Conservation (phyloP, 202 grass and related monocot genomes). For the Carex arenaria region DNA sequence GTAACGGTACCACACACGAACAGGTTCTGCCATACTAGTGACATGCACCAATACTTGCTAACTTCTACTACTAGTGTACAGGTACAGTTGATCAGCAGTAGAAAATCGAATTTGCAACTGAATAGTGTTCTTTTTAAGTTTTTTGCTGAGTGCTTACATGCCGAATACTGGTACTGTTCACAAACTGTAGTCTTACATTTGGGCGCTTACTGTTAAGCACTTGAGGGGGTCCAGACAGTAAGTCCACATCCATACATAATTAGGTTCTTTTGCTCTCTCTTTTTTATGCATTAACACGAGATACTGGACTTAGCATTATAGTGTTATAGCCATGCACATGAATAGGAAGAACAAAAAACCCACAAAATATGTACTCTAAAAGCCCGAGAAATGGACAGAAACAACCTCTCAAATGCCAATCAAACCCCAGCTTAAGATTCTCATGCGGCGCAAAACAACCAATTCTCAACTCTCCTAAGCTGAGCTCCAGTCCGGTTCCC, state of each 20-base stretch:
- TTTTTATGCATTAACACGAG: not conserved
- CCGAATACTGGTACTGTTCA: not conserved
- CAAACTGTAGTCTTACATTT: not conserved
- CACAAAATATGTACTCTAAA: not conserved
- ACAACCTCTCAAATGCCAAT: not conserved
- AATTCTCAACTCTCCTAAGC: constrained; percentile 4
- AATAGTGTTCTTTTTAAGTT: not conserved
- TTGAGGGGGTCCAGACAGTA: not conserved
- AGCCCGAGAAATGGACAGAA: not conserved
- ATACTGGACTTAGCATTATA: not conserved
- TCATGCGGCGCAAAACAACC: not conserved
- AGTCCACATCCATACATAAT: not conserved
- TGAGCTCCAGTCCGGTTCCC: not conserved
- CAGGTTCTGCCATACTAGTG: not conserved
- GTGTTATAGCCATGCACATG: not conserved
- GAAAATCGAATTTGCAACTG: not conserved
- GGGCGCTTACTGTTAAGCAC: not conserved
- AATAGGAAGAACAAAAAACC: not conserved
- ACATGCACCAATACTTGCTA: not conserved
- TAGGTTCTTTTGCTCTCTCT: not conserved
- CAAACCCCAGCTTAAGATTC: not conserved
- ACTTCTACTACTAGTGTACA: not conserved
- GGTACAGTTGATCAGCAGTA: not conserved
- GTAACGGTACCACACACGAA: not conserved
- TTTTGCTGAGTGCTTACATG: not conserved